phyloP scores from a whole-genome alignment of 73 alveolate species.

The Effrenium voratum region DNA sequence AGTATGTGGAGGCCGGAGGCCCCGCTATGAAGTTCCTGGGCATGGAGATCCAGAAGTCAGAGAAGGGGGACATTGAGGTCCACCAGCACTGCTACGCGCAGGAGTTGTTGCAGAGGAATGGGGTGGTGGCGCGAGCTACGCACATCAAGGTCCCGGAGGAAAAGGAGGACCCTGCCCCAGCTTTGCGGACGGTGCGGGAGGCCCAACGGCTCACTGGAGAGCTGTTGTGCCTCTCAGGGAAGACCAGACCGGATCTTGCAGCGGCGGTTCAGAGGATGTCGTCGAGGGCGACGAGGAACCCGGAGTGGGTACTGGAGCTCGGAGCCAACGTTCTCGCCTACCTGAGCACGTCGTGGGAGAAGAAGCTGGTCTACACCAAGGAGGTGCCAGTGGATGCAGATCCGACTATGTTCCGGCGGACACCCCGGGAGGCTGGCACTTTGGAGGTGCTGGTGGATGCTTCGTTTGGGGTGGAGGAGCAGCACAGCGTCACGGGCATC shows the following conservation, averaged over 20 bases:
- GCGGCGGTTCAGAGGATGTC: neutral
- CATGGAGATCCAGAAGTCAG: neutral
- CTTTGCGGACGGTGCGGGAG: neutral
- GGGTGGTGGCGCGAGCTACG: neutral
- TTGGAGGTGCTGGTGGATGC: too few species aligned
- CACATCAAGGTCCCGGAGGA: neutral
- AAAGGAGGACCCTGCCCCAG: neutral
- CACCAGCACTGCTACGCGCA: neutral
- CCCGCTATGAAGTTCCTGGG: neutral
- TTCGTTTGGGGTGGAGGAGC: too few species aligned
- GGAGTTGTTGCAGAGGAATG: neutral
- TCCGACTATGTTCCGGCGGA: too few species aligned
- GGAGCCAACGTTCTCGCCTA: too few species aligned
- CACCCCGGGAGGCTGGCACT: too few species aligned
- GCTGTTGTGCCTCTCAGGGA: neutral
- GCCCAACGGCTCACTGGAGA: neutral
- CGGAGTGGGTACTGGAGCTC: too few species aligned
- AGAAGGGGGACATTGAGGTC: neutral
- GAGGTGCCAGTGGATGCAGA: too few species aligned
- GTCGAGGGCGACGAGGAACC: too few species aligned
- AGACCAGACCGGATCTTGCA: neutral
- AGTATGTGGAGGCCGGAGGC: neutral
- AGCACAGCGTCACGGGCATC: too few species aligned
- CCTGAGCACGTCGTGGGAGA: too few species aligned
- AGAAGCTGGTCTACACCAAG: too few species aligned